Evolutionary conservation across 2,329 filamentous ascomycete genomes (phyloP).

Genomic region (Epichloe typhina): DNA sequence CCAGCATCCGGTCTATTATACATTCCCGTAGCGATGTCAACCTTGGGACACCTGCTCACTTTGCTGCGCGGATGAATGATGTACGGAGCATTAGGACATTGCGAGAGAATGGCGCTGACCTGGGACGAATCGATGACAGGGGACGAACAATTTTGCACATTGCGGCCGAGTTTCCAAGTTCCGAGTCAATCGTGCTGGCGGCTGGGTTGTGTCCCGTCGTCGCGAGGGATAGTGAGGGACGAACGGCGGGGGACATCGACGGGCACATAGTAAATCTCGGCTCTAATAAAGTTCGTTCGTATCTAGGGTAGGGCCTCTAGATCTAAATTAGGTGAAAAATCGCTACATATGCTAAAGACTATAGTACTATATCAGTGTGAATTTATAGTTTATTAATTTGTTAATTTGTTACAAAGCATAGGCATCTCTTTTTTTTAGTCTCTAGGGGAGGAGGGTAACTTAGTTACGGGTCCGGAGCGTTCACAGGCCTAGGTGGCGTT

Average conservation of each 20-base stretch:
- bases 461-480: no score
- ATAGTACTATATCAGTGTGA: no score
- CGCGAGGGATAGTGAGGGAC: neutral
- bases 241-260: neutral
- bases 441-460: no score
- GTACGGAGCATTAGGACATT: neutral
- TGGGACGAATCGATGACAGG: neutral
- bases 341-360: no score
- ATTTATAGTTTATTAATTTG: no score
- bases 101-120: neutral
- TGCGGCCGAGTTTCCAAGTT: neutral
- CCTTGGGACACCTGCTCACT: neutral
- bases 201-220: neutral
- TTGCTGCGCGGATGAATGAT: neutral
- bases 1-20: neutral
- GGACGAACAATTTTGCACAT: constrained; percentile 1
- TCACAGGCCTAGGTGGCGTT: no score
- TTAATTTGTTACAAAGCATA: no score
- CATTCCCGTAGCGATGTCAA: neutral
- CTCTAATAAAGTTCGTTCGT: no score
- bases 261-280: no score
- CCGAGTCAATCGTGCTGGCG: neutral
- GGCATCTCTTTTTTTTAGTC: no score
- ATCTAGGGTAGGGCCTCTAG: no score
- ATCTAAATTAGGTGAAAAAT: no score